A percentile compares a stretch with the other conserved stretches of the same genome.
Conservation (phyloP, 2,329 filamentous ascomycete species). For the Ophiostoma triangulosporum region DNA sequence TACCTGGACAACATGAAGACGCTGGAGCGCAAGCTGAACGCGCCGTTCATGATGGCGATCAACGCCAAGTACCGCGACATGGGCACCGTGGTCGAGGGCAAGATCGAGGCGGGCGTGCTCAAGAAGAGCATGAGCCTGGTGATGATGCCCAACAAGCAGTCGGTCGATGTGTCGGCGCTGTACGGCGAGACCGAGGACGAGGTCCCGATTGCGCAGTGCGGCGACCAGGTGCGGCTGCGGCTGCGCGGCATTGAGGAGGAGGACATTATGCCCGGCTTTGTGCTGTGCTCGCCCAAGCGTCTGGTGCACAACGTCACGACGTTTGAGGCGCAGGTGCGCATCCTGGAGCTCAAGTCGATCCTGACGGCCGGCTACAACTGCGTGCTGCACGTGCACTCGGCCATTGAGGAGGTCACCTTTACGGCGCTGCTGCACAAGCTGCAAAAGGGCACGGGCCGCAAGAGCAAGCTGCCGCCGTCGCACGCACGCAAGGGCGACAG, state of each 20-base stretch:
- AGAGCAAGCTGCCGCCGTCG: constrained; percentile 84
- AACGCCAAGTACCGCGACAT: constrained; percentile 91
- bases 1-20: constrained; percentile 61
- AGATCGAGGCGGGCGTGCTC: constrained; percentile 87
- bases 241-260: constrained; percentile 95
- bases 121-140: constrained; percentile 77
- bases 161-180: constrained; percentile 66
- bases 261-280: constrained; percentile 88
- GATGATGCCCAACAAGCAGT: constrained; percentile 92
- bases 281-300: constrained; percentile 87
- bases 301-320: constrained; percentile 77
- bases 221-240: constrained; percentile 86
- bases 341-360: constrained; percentile 89
- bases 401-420: constrained; percentile 95
- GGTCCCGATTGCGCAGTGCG: constrained; percentile 65
- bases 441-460: constrained; percentile 85
- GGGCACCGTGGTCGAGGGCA: constrained; percentile 94
- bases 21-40: constrained; percentile 89
- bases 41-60: constrained; percentile 99
- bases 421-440: constrained; percentile 78
- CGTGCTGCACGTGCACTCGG: constrained; percentile 91
- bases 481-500: constrained; percentile 72
- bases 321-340: constrained; percentile 94
- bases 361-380: constrained; percentile 94
- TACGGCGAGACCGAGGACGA: constrained; percentile 98